Evolutionary conservation across 2,329 filamentous ascomycete genomes (phyloP).

Genomic region (Aureobasidium mangrovei): DNA sequence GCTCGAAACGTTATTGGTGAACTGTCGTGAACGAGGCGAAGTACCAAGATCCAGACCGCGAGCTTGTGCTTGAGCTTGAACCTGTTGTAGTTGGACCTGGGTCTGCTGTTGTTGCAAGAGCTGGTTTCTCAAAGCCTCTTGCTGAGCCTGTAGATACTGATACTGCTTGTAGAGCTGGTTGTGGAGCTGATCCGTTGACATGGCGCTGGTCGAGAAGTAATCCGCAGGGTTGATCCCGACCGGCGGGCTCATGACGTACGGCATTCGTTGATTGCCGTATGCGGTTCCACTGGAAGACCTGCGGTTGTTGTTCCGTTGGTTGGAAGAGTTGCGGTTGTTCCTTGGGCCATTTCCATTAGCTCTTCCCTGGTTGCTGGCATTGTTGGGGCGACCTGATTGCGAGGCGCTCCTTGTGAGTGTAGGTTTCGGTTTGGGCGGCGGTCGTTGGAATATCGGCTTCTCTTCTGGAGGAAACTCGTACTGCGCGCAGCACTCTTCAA

Average conservation of each 20-base stretch:
- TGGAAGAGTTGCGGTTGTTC: constrained; percentile 39
- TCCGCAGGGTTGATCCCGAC: constrained; percentile 31
- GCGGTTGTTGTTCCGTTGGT: constrained; percentile 42
- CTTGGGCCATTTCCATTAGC: constrained; percentile 34
- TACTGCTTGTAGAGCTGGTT: constrained; percentile 43
- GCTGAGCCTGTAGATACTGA: constrained; percentile 28
- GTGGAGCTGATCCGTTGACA: constrained; percentile 34
- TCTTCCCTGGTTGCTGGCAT: constrained; percentile 20
- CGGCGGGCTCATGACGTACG: constrained; percentile 36
- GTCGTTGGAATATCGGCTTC: constrained; percentile 45
- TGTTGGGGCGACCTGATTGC: constrained; percentile 40
- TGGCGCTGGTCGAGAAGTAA: constrained; percentile 29
- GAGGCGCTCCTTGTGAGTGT: constrained; percentile 43
- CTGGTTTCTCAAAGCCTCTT: constrained; percentile 32
- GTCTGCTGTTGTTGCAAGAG: constrained; percentile 34
- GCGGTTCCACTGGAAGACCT: constrained; percentile 50
- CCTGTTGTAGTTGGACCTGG: constrained; percentile 26
- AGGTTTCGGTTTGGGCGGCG: constrained; percentile 47
- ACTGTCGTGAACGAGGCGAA: constrained; percentile 31
- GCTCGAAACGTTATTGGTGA: constrained; percentile 25
- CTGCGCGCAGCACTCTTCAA: constrained; percentile 77
- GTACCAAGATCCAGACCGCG: constrained; percentile 29
- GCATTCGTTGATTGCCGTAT: constrained; percentile 32
- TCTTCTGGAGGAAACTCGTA: constrained; percentile 84
- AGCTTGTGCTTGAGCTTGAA: constrained; percentile 28